phyloP scores from a whole-genome alignment of 2,329 filamentous ascomycete genomes.

The Venturiaceae sp. region DNA sequence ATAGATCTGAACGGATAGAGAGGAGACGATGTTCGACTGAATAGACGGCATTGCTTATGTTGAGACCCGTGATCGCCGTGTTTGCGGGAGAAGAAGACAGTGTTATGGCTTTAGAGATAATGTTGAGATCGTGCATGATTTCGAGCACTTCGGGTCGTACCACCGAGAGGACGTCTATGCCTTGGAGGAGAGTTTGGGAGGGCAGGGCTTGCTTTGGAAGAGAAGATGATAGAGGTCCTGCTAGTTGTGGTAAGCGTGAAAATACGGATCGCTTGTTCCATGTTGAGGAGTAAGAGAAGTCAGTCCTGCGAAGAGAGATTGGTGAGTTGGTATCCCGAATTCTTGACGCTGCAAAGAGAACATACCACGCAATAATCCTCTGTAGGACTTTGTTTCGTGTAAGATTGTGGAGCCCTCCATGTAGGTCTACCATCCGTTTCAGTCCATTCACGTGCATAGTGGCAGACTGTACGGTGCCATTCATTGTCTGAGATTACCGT shows the following conservation, averaged over 20 bases:
- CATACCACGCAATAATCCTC: background rate
- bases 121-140: background rate
- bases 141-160: background rate
- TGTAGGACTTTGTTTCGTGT: background rate
- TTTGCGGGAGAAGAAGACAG: background rate
- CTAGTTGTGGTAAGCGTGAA: background rate
- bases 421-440: background rate
- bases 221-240: background rate
- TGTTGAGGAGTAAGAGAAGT: background rate
- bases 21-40: background rate
- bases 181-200: background rate
- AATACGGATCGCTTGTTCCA: background rate
- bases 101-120: background rate
- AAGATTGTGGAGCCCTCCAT: background rate
- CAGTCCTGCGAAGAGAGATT: background rate
- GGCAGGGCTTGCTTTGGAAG: too few relatives aligned
- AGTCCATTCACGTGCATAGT: background rate
- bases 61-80: background rate
- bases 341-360: background rate
- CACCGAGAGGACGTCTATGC: background rate
- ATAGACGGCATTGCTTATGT: background rate
- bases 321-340: too few relatives aligned
- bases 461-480: background rate
- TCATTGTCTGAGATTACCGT: background rate
- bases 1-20: too few relatives aligned